Conservation (phyloP, 1,284 basidiomycete species). For the Malassezia furfur region DNA sequence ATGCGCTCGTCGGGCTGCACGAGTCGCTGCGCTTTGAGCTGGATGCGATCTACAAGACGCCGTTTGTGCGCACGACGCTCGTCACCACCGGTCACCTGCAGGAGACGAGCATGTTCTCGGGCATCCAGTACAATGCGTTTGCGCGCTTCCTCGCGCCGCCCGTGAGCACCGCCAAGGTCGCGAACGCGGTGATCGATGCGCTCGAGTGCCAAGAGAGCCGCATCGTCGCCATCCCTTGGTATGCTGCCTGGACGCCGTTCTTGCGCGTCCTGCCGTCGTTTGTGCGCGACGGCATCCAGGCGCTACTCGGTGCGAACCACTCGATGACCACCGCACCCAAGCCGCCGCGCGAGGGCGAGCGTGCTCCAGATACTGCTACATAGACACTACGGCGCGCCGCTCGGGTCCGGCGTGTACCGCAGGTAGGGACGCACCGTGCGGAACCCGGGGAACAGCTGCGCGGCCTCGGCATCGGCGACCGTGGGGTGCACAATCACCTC, state of each 20-base stretch:
- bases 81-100: slow-evolving; percentile 33
- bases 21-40: slow-evolving; percentile 42
- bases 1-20: slow-evolving; percentile 43
- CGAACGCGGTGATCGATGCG: slow-evolving; percentile 21
- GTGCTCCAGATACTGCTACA: neutral
- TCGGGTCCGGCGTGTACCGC: slow-evolving; percentile 50
- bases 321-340: slow-evolving; percentile 5
- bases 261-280: slow-evolving; percentile 27
- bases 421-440: slow-evolving; percentile 54
- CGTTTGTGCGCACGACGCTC: slow-evolving; percentile 30
- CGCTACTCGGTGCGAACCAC: slow-evolving; percentile 13
- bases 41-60: slow-evolving; percentile 27
- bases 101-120: slow-evolving; percentile 32
- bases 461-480: slow-evolving; percentile 76
- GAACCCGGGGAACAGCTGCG: slow-evolving; percentile 66
- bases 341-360: neutral
- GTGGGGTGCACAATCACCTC: slow-evolving; percentile 90
- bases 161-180: slow-evolving; percentile 23
- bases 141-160: slow-evolving; percentile 32
- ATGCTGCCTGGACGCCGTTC: slow-evolving; percentile 29
- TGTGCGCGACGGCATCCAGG: slow-evolving; percentile 7
- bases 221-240: slow-evolving; percentile 29
- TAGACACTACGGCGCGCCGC: neutral
- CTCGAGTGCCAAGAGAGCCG: slow-evolving; percentile 26
- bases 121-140: slow-evolving; percentile 18